Base-by-base conservation (phyloP, 2,329 filamentous ascomycete genomes). In the Ophiostoma himal-ulmi region DNA sequence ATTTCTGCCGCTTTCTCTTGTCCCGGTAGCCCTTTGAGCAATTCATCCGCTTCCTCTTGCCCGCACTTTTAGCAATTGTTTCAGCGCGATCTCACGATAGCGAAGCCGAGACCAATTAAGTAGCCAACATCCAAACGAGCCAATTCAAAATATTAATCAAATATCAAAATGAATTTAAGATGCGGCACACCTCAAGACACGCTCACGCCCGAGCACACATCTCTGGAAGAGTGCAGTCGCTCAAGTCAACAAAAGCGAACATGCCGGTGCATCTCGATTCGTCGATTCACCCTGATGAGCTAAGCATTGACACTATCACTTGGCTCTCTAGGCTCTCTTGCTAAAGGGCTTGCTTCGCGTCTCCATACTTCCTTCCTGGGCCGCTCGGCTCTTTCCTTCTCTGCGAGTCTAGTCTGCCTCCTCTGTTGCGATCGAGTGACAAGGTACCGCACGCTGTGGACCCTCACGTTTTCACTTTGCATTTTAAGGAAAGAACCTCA, bases 401-500 rank as follows among this genome's bases (percentile, higher is more conserved):
- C n/a, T 57, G 26, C 10, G 20, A 30, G 30, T 30, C 30, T 2
- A 30, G 30, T 30, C 30, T 30, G 30, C 30, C 30, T 30, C 3
- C 30, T 30, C 30, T 30, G 30, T 30, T 30, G 30, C 30, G 30
- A 30, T 57, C 52, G 52, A 57, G 52, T 57, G 52, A 26, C 22
- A 57, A 22, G 52, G 52, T 26, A 26, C n/a, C 14, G 26, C 5
- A 26, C 8, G 11, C n/a, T 26, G 52, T 57, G 52, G 52, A 57
- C 14, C 57, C 57, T 30, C 57, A 17, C 22, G 57, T 62, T 62
- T 26, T 34, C 17, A 64, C 34, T 37, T 26, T 39, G 48, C 44
- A 34, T 60, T 65, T 52, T 62, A 60, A 26, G 37, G 65, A 34
- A 34, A 68, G 69, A 69, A 71, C 66, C 71, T 73, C 72, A 73